Evolutionary conservation across 768 basidiomycete species (phyloP).

Genomic region (Tylopilus balloui): DNA sequence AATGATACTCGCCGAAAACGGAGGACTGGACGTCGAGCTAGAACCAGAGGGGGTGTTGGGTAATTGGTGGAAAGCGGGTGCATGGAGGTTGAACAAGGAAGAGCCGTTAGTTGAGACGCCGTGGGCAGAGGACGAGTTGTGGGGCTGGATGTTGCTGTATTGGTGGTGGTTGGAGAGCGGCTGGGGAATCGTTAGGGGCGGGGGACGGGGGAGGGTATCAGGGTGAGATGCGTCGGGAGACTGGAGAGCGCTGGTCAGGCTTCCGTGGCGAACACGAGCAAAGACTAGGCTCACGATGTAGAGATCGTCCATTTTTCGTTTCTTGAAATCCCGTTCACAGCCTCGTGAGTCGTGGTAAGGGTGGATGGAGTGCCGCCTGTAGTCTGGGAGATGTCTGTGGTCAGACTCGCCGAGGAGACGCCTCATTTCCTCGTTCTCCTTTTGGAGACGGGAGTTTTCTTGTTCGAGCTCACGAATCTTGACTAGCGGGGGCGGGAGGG

Average conservation of each 20-base stretch:
- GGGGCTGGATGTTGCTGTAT: conserved; percentile 41
- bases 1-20: conserved; percentile 83
- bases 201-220: conserved; percentile 37
- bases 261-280: neutral
- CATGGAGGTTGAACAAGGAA: conserved; percentile 50
- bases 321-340: conserved; percentile 58
- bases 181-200: conserved; percentile 62
- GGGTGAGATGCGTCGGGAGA: conserved; percentile 44
- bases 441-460: conserved; percentile 65
- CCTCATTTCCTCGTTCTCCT: conserved; percentile 73
- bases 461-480: conserved; percentile 82
- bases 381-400: conserved; percentile 37
- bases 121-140: conserved; percentile 38
- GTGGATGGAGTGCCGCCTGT: conserved; percentile 45
- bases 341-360: conserved; percentile 46
- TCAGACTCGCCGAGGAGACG: conserved; percentile 53
- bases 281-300: conserved; percentile 42
- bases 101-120: conserved; percentile 36
- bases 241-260: conserved; percentile 23
- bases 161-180: conserved; percentile 46
- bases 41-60: conserved; percentile 70
- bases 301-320: conserved; percentile 57
- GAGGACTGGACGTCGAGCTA: conserved; percentile 69
- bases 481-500: conserved; percentile 64
- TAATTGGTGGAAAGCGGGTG: conserved; percentile 54